These are phyloP conservation scores for Lactarius sp. DNA, from an alignment of 768 basidiomycete genomes.

Conservation along the genomic window DNA sequence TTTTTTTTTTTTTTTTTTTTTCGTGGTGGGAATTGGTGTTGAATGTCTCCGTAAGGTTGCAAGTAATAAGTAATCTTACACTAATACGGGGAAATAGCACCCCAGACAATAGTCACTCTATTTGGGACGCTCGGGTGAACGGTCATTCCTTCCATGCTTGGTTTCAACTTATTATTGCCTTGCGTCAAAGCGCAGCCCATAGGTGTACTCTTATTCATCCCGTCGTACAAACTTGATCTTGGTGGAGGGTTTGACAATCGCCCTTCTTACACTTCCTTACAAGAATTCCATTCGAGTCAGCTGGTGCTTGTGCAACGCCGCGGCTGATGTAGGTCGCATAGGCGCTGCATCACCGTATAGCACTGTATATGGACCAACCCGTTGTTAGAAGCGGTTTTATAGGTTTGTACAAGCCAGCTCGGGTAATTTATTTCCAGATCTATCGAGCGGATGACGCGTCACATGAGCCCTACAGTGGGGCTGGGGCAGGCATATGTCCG, in stretches of 20 bases:
- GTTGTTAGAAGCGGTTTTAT: slow-evolving; percentile 33
- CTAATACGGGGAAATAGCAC: neutral
- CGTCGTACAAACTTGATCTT: neutral
- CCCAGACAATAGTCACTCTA: neutral
- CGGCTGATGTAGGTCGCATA: slow-evolving; percentile 54
- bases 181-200: neutral
- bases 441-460: slow-evolving; percentile 57
- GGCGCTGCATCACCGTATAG: slow-evolving; percentile 53
- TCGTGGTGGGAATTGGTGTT: neutral
- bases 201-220: neutral
- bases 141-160: neutral
- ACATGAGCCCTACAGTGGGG: no score
- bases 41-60: neutral
- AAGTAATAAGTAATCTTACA: neutral
- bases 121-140: neutral
- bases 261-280: slow-evolving; percentile 45
- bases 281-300: slow-evolving; percentile 51
- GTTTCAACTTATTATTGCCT: no score
- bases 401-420: slow-evolving; percentile 33
- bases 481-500: no score
- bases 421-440: slow-evolving; percentile 48
- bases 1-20: neutral
- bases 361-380: slow-evolving; percentile 29
- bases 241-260: slow-evolving; percentile 39
- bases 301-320: slow-evolving; percentile 58